Base-by-base conservation (phyloP, 2,329 filamentous ascomycete genomes). In the Microdochium nivale region DNA sequence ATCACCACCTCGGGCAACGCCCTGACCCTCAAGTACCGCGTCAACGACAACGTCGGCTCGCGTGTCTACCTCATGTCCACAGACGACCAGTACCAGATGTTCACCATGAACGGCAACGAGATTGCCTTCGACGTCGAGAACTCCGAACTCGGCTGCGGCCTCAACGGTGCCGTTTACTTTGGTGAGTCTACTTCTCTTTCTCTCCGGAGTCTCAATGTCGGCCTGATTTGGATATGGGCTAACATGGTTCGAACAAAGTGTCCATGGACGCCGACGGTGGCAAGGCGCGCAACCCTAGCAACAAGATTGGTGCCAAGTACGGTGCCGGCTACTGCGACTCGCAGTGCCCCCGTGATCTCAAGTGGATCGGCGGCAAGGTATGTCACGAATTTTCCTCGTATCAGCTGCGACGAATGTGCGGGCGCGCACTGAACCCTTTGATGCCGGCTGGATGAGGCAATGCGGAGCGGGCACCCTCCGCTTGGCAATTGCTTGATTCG, bases 81-180 rank as follows among this genome's bases (percentile, higher is more conserved):
- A 49, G 76, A 78, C 47, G 70, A 68, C 54, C 76, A 74, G 53
- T 85, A 85, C 64, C 67, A 83, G 67, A 73, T 76, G 55, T 79
- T 84, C 67, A 73, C 78, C 52, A 69, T 84, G 51, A 70, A 76
- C 55, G 78, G 77, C 66, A 72, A 79, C 60, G 82, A 86, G 63
- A 79, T 86, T 64, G 76, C 78, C 33, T 84, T 86, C 56, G 80
- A 84, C 51, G 80, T 84, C 16, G 81, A 85, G 61, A 73, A 83
- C 33, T 83, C 81, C 27, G 75, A 77, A 54, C 71, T 84, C 21
- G 55, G 64, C 50, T 86, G 83, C 58, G 83, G 83, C 54, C 66
- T 86, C 51, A 85, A 86, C 65, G 82, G 81, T 50, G 81, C 81
- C 33, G 66, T 85, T 25, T 84, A 85, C 65, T 72, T 78, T 51